Conservation (phyloP, 306 rosid genomes). For the Cicer chorassanicum region DNA sequence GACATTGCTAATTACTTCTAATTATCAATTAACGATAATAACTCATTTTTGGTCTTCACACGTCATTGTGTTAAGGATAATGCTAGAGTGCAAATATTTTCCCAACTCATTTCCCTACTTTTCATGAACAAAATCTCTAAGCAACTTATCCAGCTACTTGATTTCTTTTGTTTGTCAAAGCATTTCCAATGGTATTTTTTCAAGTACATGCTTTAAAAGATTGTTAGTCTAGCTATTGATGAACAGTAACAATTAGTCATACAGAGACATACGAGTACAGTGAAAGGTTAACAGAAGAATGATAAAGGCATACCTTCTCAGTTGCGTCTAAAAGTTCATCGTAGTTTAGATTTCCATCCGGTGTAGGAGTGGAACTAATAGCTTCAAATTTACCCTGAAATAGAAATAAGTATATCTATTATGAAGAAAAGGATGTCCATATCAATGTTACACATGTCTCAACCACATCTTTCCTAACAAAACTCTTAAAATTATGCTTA, state of each 20-base stretch:
- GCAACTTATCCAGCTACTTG: constrained; percentile 15
- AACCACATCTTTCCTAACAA: not conserved
- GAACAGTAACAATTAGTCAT: constrained; percentile 23
- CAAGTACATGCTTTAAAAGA: not conserved
- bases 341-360: constrained; percentile 82
- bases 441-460: constrained; percentile 35
- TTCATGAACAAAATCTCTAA: constrained; percentile 7
- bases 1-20: constrained; percentile 20
- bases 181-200: not conserved
- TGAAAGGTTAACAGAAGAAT: constrained; percentile 6
- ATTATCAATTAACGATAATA: not conserved
- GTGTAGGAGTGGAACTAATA: constrained; percentile 65
- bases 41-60: not conserved
- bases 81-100: constrained; percentile 11
- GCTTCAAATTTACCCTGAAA: constrained; percentile 68
- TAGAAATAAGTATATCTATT: constrained; percentile 34
- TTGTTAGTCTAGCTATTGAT: not conserved
- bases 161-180: not conserved
- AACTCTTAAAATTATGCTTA: constrained; percentile 23
- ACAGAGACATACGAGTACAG: not conserved
- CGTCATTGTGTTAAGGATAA: constrained; percentile 6
- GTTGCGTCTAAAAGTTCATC: constrained; percentile 60
- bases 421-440: not conserved
- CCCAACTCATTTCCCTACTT: not conserved
- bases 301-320: constrained; percentile 54